Evolutionary conservation across 345 rosid species (phyloP).

Genomic region (Syzygium jambos): DNA sequence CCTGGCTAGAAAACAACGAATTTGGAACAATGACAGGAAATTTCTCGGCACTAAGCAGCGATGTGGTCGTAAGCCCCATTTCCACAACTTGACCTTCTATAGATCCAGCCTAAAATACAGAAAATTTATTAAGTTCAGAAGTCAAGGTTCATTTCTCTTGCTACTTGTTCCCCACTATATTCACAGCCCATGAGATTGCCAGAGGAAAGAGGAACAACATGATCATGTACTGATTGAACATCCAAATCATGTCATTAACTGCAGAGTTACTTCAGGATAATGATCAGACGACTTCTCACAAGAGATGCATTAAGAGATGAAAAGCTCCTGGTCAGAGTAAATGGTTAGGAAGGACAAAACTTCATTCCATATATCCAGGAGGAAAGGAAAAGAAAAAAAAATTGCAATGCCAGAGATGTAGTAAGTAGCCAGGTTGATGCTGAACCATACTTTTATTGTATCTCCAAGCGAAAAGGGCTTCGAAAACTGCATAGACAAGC

Average conservation of each 20-base stretch:
- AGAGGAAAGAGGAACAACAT: background rate
- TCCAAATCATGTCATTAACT: background rate
- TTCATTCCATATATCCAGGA: background rate
- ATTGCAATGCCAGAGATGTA: background rate
- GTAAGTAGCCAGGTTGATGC: background rate
- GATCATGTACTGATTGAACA: background rate
- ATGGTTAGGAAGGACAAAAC: background rate
- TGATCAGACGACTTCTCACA: background rate
- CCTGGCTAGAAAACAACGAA: constrained; percentile 96
- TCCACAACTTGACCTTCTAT: constrained; percentile 91
- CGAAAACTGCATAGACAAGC: constrained; percentile 78
- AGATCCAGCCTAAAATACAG: constrained; percentile 62
- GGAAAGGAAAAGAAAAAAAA: background rate
- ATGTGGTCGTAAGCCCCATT: constrained; percentile 84
- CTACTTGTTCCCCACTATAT: background rate
- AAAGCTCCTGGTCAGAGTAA: background rate
- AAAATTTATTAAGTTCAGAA: background rate
- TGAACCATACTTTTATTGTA: constrained; percentile 69
- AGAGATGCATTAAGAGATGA: background rate
- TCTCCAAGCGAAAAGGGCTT: constrained; percentile 92
- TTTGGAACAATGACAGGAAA: constrained; percentile 88
- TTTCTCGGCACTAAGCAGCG: constrained; percentile 66
- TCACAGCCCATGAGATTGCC: background rate
- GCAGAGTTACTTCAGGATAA: background rate
- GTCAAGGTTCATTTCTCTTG: background rate